Percentiles rank a stretch among this genome's conserved stretches.
Evolutionary conservation across 345 rosid species (phyloP).

Genomic region (Acer negundo): DNA sequence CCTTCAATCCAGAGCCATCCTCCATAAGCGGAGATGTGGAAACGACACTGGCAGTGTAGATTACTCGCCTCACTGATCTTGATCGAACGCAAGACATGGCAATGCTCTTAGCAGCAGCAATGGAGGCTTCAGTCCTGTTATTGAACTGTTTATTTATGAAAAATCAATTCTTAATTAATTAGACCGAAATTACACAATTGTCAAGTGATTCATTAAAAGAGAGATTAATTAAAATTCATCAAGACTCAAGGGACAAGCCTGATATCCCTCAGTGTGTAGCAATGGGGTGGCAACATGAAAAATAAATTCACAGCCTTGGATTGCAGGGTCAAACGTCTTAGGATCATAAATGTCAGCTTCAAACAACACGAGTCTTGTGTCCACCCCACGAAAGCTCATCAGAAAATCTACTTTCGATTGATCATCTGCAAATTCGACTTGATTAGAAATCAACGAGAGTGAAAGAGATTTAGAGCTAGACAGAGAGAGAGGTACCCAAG

Average conservation of each 20-base stretch:
- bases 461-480: not conserved
- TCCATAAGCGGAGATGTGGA: not conserved
- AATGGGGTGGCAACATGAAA: conserved; percentile 37
- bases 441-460: not conserved
- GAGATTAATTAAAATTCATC: not conserved
- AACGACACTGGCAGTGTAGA: conserved; percentile 4
- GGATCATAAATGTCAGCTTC: conserved; percentile 35
- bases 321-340: conserved; percentile 26
- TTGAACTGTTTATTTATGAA: not conserved
- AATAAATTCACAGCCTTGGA: conserved; percentile 32
- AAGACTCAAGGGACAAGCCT: conserved; percentile 7
- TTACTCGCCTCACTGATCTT: conserved; percentile 3
- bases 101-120: conserved; percentile 4
- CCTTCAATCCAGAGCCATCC: conserved; percentile 9
- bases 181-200: not conserved
- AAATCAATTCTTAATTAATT: not conserved
- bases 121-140: not conserved
- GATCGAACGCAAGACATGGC: conserved; percentile 4
- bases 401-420: conserved; percentile 28
- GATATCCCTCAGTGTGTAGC: conserved; percentile 4
- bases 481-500: conserved; percentile 19
- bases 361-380: conserved; percentile 29
- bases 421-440: conserved; percentile 16
- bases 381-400: conserved; percentile 31
- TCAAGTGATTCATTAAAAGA: not conserved